These are phyloP conservation scores for Cenococcum geophilum DNA, from an alignment of 495 filamentous ascomycete species.

Conservation along the genomic window DNA sequence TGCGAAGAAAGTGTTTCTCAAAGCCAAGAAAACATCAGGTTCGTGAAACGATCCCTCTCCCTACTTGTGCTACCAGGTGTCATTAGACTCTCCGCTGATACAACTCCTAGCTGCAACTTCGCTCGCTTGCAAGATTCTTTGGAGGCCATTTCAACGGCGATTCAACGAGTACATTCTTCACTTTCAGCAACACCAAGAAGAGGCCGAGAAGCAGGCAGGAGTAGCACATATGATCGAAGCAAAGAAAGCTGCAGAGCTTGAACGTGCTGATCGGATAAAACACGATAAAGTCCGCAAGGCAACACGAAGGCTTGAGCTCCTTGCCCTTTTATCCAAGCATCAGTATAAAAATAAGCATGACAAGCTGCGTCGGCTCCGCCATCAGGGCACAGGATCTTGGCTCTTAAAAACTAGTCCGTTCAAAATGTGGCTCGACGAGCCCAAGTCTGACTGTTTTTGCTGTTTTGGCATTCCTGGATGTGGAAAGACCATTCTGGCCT, in stretches of 20 bases:
- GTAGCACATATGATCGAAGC: slow-evolving; percentile 35
- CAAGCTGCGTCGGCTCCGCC: slow-evolving; percentile 3
- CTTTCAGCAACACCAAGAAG: slow-evolving; percentile 32
- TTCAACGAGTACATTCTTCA: slow-evolving; percentile 29
- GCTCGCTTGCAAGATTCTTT: slow-evolving; percentile 16
- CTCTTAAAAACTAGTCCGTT: background rate
- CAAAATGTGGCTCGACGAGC: slow-evolving; percentile 8
- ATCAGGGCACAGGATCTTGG: slow-evolving; percentile 19
- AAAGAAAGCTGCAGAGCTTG: slow-evolving; percentile 9
- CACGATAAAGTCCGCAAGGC: slow-evolving; percentile 9
- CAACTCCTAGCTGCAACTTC: background rate
- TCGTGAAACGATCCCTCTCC: too few species aligned
- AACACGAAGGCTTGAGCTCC: slow-evolving; percentile 16
- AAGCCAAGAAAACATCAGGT: slow-evolving; percentile 16
- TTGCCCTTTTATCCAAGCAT: slow-evolving; percentile 7
- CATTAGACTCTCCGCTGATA: background rate
- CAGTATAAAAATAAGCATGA: slow-evolving; percentile 19
- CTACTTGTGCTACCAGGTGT: background rate
- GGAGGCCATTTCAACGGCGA: slow-evolving; percentile 29
- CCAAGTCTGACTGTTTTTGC: slow-evolving; percentile 11
- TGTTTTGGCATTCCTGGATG: slow-evolving; percentile 26
- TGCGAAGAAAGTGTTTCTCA: slow-evolving; percentile 34
- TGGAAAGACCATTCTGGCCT: slow-evolving; percentile 25
- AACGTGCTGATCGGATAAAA: slow-evolving; percentile 10
- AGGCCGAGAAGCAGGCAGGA: slow-evolving; percentile 33